Percentiles rank a stretch among this genome's conserved stretches.
Conservation (phyloP, 257 asterid species). For the Marsdenia floribunda region DNA sequence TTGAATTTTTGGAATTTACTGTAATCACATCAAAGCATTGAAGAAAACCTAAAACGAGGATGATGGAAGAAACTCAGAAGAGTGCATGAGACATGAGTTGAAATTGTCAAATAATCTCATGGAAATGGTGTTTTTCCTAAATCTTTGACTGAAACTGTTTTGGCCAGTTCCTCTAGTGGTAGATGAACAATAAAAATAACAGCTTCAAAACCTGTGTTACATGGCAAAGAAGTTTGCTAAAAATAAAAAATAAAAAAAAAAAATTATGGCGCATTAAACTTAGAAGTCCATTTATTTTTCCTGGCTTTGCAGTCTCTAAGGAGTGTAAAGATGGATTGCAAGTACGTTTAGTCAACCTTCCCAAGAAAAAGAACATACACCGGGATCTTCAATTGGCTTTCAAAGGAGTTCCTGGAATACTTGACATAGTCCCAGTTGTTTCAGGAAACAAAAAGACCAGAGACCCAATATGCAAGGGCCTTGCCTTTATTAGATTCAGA, state of each 20-base stretch:
- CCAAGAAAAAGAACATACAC: slow-evolving; percentile 82
- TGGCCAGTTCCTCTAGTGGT: not conserved
- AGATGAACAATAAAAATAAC: not conserved
- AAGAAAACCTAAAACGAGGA: not conserved
- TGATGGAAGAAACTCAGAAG: not conserved
- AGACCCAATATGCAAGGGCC: slow-evolving; percentile 90
- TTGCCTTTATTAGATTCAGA: slow-evolving; percentile 70
- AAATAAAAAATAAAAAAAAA: too few species aligned
- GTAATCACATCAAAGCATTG: not conserved
- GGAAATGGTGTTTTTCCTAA: not conserved
- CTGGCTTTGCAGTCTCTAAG: slow-evolving; percentile 28
- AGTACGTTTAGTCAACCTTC: slow-evolving; percentile 83
- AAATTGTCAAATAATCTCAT: not conserved
- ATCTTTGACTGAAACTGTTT: not conserved
- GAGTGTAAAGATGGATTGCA: slow-evolving; percentile 41
- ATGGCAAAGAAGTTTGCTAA: not conserved
- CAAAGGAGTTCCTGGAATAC: slow-evolving; percentile 63
- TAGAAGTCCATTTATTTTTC: not conserved
- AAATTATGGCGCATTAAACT: not conserved
- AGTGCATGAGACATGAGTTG: not conserved
- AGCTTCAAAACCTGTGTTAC: not conserved
- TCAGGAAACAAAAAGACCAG: slow-evolving; percentile 80
- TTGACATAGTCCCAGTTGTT: slow-evolving; percentile 65
- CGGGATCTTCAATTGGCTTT: slow-evolving; percentile 68
- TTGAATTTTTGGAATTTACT: not conserved